Evolutionary conservation across 495 filamentous ascomycete species (phyloP).

Genomic region (Lasiosphaeris hirsuta): DNA sequence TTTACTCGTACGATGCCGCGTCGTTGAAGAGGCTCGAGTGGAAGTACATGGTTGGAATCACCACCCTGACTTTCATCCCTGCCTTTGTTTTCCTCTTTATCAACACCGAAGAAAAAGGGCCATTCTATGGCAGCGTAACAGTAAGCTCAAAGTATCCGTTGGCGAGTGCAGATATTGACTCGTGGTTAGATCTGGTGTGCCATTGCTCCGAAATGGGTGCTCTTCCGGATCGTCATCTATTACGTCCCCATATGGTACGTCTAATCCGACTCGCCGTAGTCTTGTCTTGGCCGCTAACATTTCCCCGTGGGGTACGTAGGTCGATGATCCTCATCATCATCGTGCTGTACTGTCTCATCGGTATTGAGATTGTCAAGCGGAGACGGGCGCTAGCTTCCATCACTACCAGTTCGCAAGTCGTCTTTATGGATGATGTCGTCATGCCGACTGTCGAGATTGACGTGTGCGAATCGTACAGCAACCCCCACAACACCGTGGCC

Average conservation of each 20-base stretch:
- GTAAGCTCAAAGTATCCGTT: conserved; percentile 21
- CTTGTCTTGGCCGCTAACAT: not conserved
- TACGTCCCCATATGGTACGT: conserved; percentile 46
- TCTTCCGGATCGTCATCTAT: conserved; percentile 43
- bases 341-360: conserved; percentile 41
- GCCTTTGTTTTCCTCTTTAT: conserved; percentile 45
- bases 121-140: conserved; percentile 43
- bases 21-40: conserved; percentile 39
- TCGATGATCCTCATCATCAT: conserved; percentile 36
- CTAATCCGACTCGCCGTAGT: not conserved
- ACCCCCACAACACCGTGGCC: conserved; percentile 13
- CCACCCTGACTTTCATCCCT: conserved; percentile 39
- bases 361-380: conserved; percentile 40
- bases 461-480: not conserved
- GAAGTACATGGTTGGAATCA: conserved; percentile 39
- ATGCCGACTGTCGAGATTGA: conserved; percentile 3
- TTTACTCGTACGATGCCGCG: conserved; percentile 39
- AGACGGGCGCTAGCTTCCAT: conserved; percentile 37
- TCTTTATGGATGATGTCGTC: conserved; percentile 23
- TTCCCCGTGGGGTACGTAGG: conserved; percentile 16
- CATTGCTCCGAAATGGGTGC: conserved; percentile 43
- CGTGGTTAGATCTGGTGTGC: conserved; percentile 43
- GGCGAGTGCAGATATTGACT: not conserved
- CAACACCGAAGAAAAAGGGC: conserved; percentile 33
- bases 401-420: conserved; percentile 21